phyloP scores from a whole-genome alignment of 2,329 filamentous ascomycete genomes.

The Aspergillus japonicus region DNA sequence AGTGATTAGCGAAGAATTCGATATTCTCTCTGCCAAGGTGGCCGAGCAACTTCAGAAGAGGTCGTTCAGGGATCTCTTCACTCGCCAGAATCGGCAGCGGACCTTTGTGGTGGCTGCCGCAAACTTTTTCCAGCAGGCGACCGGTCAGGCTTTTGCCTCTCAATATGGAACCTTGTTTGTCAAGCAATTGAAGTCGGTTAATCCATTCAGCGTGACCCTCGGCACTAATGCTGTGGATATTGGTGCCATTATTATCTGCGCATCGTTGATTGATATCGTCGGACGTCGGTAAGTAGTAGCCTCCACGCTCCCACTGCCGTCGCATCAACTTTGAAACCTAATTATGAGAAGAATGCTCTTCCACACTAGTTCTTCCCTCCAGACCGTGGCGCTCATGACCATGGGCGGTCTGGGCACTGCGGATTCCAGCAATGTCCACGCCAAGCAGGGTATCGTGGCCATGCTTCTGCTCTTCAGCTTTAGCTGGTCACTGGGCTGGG shows the following conservation, averaged over 20 bases:
- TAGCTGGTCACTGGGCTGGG: conserved; percentile 1
- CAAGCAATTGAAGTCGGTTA: conserved; percentile 3
- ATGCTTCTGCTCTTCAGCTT: conserved; percentile 2
- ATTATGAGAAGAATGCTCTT: background rate
- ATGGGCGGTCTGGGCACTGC: background rate
- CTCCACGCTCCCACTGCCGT: too few relatives aligned
- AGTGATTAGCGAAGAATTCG: background rate
- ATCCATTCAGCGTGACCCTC: conserved; percentile 1
- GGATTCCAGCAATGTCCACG: background rate
- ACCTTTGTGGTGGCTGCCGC: background rate
- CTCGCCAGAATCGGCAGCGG: background rate
- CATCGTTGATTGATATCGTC: background rate
- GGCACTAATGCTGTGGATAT: background rate
- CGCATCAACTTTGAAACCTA: background rate
- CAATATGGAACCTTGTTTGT: conserved; percentile 6
- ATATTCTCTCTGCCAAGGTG: background rate
- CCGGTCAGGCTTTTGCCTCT: background rate
- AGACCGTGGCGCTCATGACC: background rate
- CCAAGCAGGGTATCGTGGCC: background rate
- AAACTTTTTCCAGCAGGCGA: conserved; percentile 6
- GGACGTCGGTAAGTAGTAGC: background rate
- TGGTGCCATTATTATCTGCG: background rate
- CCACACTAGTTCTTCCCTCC: background rate
- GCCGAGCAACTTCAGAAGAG: background rate
- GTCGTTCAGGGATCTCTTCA: conserved; percentile 3